Conservation (phyloP, 768 basidiomycete genomes). For the Sporobolomyces phaffii region DNA sequence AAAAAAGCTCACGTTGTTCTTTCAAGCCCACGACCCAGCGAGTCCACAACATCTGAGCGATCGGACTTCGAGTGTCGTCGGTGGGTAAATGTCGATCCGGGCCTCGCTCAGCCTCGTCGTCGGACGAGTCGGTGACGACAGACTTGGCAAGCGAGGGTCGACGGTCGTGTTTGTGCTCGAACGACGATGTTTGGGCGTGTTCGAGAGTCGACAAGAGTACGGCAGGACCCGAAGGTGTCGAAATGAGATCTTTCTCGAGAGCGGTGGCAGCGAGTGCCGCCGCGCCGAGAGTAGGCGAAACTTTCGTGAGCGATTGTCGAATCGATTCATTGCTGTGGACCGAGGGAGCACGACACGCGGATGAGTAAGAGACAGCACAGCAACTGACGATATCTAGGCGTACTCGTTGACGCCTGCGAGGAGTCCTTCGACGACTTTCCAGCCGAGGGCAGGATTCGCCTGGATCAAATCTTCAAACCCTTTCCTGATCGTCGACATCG, state of each 20-base stretch:
- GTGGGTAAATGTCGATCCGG: conserved; percentile 2
- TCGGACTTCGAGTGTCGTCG: conserved; percentile 60
- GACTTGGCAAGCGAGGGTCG: neutral
- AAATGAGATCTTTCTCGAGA: conserved; percentile 58
- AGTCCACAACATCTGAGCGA: conserved; percentile 93
- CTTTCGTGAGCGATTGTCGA: conserved; percentile 72
- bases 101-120: conserved; percentile 11
- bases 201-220: conserved; percentile 54
- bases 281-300: conserved; percentile 65
- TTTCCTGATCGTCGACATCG: conserved; percentile 77
- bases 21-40: conserved; percentile 84
- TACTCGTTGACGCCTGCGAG: conserved; percentile 89
- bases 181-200: neutral
- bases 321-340: conserved; percentile 68
- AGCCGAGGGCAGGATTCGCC: conserved; percentile 75
- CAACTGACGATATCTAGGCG: too few species aligned
- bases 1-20: conserved; percentile 30
- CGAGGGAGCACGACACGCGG: too few species aligned
- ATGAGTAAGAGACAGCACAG: too few species aligned
- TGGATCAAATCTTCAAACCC: conserved; percentile 82
- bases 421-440: conserved; percentile 80
- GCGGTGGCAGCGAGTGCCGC: conserved; percentile 47
- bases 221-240: conserved; percentile 75
- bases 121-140: conserved; percentile 11
- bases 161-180: neutral